Conservation (phyloP, 1,284 basidiomycete species). For the Apiotrichum mycotoxinovorans region DNA sequence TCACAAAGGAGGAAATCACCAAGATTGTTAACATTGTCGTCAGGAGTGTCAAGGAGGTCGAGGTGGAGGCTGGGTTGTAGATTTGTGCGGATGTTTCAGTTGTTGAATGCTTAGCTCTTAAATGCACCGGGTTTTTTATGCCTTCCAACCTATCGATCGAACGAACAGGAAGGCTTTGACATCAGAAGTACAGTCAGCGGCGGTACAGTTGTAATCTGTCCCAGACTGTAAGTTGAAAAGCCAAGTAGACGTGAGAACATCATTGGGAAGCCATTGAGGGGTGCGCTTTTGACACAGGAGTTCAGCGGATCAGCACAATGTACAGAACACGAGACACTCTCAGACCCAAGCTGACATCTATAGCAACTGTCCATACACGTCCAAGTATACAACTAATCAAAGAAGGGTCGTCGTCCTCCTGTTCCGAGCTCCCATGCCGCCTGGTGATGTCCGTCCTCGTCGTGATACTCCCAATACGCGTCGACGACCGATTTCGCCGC, state of each 20-base stretch:
- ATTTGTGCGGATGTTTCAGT: not conserved
- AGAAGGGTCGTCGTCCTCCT: not conserved
- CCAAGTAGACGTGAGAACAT: too few relatives aligned
- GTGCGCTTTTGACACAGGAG: too few relatives aligned
- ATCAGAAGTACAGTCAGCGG: too few relatives aligned
- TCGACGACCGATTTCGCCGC: slow-evolving; percentile 20
- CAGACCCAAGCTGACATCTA: too few relatives aligned
- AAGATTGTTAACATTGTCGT: slow-evolving; percentile 22
- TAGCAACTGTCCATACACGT: not conserved
- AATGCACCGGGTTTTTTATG: not conserved
- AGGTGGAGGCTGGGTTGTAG: slow-evolving; percentile 7
- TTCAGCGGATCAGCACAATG: too few relatives aligned
- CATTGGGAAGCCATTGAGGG: too few relatives aligned
- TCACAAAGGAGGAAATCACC: slow-evolving; percentile 20
- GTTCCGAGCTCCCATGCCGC: not conserved
- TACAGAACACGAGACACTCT: not conserved
- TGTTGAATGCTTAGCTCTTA: too few relatives aligned
- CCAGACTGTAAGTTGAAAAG: too few relatives aligned
- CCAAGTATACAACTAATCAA: not conserved
- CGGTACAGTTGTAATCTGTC: too few relatives aligned
- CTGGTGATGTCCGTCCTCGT: slow-evolving; percentile 1
- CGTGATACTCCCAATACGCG: slow-evolving; percentile 24
- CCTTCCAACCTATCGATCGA: too few relatives aligned
- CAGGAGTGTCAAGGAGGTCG: slow-evolving; percentile 14
- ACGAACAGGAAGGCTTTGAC: too few relatives aligned